Evolutionary conservation across 179 eudicot species (phyloP), one percentile per base, ranked within the genome.

Genomic region (Beta corolliflora): DNA sequence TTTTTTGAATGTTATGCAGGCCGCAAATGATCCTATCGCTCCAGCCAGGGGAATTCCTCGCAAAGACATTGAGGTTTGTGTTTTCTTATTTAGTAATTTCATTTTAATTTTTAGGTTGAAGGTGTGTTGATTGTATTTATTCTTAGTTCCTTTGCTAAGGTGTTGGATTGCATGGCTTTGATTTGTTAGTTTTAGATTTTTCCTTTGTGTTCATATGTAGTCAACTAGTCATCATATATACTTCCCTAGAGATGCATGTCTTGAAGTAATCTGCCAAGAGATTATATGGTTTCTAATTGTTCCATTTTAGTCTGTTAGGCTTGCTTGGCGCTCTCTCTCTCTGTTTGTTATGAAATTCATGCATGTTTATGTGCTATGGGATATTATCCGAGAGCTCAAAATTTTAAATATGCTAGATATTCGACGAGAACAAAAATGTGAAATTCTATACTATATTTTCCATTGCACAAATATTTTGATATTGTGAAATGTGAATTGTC

Each of bases 21-120:
- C 97, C 83, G 96, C 85, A 73, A 94, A 96, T 84, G 99, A 96
- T 88, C 98, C 99, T 85, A 94, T 96, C 84, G 98, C 99, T 80
- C 99, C 99, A 70, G 91, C 91, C 71, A 89, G 98, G 80, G 99
- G 94, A 78, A 96, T 96, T 72, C 99, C 98, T 77, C 93, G 90
- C 60, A 83, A 93, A 82, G 99, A 90, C 81, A 91, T 96, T 58
- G 87, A 90, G 94, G 99, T 94, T 85, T 71, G 83, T 55, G 31
- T 59, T 82, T 77, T 75, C 8, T 31, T 23, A 10, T 50, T 58
- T 46, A n/a, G 23, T 19, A n/a, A 63, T 60, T 23, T 19, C 41
- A 5, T n/a, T 74, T 9, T 60, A 36, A 12, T 36, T 29, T 23
- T 64, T 70, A 19, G 25, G n/a, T 41, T 44, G 15, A n/a, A 48